These are phyloP conservation scores for Monosporascus sp. DNA, from an alignment of 2,329 filamentous ascomycete species.

Conservation along the genomic window DNA sequence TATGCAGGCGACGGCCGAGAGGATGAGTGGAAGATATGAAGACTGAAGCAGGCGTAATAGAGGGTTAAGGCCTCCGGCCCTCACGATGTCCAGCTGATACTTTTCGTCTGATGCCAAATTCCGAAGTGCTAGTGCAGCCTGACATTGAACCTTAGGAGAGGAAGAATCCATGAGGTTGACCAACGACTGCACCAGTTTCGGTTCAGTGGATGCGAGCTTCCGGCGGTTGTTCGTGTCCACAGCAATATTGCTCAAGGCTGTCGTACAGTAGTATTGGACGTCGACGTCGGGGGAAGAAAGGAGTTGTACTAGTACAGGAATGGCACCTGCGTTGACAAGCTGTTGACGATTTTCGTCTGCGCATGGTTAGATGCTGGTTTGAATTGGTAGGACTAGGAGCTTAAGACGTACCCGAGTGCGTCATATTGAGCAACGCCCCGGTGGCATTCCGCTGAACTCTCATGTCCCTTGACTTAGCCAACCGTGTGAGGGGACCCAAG, in stretches of 20 bases:
- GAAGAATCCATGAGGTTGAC: constrained; percentile 97
- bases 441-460: constrained; percentile 96
- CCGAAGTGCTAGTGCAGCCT: constrained; percentile 87
- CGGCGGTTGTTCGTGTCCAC: constrained; percentile 89
- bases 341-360: constrained; percentile 96
- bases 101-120: constrained; percentile 98
- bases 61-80: constrained; percentile 77
- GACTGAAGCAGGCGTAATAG: constrained; percentile 88
- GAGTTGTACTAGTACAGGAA: constrained; percentile 92
- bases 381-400: not conserved
- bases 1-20: constrained; percentile 96
- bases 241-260: constrained; percentile 95
- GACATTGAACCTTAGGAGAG: constrained; percentile 95
- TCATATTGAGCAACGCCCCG: constrained; percentile 96
- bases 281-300: constrained; percentile 91
- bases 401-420: constrained; percentile 76
- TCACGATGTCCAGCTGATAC: constrained; percentile 96
- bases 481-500: constrained; percentile 78
- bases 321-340: constrained; percentile 94
- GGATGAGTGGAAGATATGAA: constrained; percentile 89
- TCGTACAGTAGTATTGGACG: constrained; percentile 99
- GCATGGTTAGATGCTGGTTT: constrained; percentile 7
- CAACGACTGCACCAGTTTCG: constrained; percentile 85
- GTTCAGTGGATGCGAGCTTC: constrained; percentile 84
- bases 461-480: constrained; percentile 98